phyloP scores from a whole-genome alignment of 805 yeast genomes.

The Ogataea ganodermae region DNA sequence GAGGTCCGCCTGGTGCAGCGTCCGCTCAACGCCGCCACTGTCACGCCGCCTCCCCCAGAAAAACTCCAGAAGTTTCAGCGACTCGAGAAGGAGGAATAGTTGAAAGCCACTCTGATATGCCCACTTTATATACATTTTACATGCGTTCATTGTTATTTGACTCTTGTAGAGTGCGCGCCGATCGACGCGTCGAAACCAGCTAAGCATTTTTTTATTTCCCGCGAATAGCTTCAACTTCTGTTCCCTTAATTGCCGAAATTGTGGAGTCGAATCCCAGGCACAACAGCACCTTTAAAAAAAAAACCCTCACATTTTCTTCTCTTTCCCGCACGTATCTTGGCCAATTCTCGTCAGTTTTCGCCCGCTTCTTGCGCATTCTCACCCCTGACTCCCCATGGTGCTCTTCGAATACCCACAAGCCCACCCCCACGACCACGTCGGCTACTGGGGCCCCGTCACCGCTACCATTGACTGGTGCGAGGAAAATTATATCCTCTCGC shows the following conservation, averaged over 20 bases:
- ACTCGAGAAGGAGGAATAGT: no score
- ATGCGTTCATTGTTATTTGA: no score
- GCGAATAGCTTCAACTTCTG: not conserved
- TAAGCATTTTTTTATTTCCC: not conserved
- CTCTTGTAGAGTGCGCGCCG: no score
- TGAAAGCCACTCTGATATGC: no score
- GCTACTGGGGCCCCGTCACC: slow-evolving; percentile 76
- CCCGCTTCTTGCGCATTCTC: not conserved
- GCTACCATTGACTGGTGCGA: slow-evolving; percentile 99
- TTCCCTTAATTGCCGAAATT: slow-evolving; percentile 2
- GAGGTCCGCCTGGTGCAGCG: slow-evolving; percentile 37
- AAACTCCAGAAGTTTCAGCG: not conserved
- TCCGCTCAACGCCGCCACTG: not conserved
- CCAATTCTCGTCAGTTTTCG: not conserved
- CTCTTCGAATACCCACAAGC: slow-evolving; percentile 20
- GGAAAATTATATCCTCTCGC: slow-evolving; percentile 87
- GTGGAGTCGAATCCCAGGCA: not conserved
- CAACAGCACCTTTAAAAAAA: not conserved
- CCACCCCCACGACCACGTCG: slow-evolving; percentile 19
- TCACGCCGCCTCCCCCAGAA: not conserved
- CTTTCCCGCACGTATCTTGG: not conserved
- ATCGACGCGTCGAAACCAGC: not conserved
- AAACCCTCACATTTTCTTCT: not conserved
- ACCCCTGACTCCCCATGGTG: slow-evolving; percentile 8
- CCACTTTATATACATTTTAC: no score